These are phyloP conservation scores for Fistulifera pelliculosa DNA, from an alignment of 108 stramenopile genomes.

Conservation along the genomic window DNA sequence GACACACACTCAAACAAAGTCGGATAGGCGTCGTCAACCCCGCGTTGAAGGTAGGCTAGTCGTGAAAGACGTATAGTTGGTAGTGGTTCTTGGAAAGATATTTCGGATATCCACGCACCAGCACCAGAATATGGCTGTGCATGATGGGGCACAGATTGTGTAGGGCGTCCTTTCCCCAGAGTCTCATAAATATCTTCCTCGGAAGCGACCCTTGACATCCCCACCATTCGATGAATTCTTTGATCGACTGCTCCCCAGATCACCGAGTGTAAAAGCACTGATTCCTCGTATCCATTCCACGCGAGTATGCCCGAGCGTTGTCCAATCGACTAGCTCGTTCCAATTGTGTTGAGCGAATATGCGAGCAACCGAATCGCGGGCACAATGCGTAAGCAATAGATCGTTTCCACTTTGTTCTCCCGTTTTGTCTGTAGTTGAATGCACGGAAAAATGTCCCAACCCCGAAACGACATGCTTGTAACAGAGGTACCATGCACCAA, in stretches of 20 bases:
- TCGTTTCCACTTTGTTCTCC: conserved; percentile 64
- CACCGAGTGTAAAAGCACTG: conserved; percentile 69
- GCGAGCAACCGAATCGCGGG: conserved; percentile 37
- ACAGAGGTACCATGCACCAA: conserved; percentile 62
- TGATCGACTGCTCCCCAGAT: conserved; percentile 32
- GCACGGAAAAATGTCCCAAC: conserved; percentile 58
- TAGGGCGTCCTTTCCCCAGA: conserved; percentile 1
- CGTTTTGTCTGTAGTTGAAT: conserved; percentile 14
- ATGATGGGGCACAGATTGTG: conserved; percentile 34
- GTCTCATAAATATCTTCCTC: not conserved
- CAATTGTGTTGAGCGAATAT: conserved; percentile 73
- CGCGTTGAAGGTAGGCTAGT: conserved; percentile 68
- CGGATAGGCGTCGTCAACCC: conserved; percentile 56
- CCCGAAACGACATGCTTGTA: conserved; percentile 68
- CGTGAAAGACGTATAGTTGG: conserved; percentile 77
- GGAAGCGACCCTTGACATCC: not conserved
- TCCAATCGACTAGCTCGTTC: conserved; percentile 74
- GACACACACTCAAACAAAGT: conserved; percentile 84
- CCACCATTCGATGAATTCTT: conserved; percentile 12
- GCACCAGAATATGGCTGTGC: conserved; percentile 36
- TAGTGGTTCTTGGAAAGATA: conserved; percentile 62
- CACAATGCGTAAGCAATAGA: conserved; percentile 66
- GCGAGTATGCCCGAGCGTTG: conserved; percentile 47
- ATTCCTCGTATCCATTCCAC: conserved; percentile 78
- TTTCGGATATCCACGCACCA: conserved; percentile 83